These are phyloP conservation scores for Teunomyces cretensis DNA, from an alignment of 805 yeast species.

Conservation along the genomic window DNA sequence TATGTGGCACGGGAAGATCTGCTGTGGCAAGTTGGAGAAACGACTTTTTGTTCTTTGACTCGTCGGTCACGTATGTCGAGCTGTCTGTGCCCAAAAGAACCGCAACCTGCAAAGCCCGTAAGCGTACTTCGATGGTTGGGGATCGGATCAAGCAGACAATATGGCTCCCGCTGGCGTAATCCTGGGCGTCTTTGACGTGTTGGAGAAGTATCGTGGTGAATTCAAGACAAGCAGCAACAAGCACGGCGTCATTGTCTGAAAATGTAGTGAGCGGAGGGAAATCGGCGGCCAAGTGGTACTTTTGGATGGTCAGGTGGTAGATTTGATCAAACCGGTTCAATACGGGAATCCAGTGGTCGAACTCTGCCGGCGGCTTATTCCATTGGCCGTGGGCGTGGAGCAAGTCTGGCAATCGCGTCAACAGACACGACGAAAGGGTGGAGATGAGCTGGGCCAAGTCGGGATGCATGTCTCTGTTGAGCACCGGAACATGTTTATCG, in stretches of 20 bases:
- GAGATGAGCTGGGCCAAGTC: not conserved
- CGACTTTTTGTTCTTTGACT: conserved; percentile 42
- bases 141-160: conserved; percentile 58
- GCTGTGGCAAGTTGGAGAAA: conserved; percentile 50
- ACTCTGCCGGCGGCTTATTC: not conserved
- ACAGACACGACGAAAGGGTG: not conserved
- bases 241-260: not conserved
- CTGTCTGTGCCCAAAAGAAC: conserved; percentile 61
- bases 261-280: not conserved
- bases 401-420: not conserved
- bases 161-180: conserved; percentile 64
- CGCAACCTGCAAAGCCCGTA: conserved; percentile 60
- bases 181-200: conserved; percentile 63
- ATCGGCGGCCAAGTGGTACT: conserved; percentile 42
- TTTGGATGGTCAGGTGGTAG: conserved; percentile 50
- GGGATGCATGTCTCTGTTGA: too few relatives aligned
- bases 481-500: too few relatives aligned
- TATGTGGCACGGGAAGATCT: conserved; percentile 36
- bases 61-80: conserved; percentile 42
- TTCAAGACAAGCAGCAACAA: not conserved
- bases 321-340: conserved; percentile 73
- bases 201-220: conserved; percentile 51
- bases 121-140: conserved; percentile 57
- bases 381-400: not conserved
- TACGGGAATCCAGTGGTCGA: conserved; percentile 65